Conservation (phyloP, 441 rosid species). For the Corymbia calophylla region DNA sequence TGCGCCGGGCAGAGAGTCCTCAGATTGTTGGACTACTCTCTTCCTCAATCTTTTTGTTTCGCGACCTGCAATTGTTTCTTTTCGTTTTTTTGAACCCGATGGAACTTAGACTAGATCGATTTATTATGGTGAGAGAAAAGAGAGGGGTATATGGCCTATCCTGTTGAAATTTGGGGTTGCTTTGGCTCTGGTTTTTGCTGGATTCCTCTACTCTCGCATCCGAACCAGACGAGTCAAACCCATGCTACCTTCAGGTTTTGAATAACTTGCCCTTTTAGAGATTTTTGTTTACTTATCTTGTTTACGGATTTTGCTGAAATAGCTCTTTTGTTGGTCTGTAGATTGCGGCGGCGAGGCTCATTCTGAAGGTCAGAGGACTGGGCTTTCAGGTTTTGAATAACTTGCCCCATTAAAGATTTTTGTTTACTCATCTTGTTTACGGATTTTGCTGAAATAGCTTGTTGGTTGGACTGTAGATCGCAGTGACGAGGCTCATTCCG, state of each 20-base stretch:
- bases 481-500: too few species aligned
- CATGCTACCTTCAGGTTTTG: conserved; percentile 38
- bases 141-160: conserved; percentile 44
- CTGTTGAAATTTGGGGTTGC: conserved; percentile 61
- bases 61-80: too few species aligned
- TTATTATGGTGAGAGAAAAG: conserved; percentile 32
- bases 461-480: too few species aligned
- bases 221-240: conserved; percentile 27
- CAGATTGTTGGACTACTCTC: too few species aligned
- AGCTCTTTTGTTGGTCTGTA: background rate
- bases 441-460: too few species aligned
- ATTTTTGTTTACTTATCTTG: background rate
- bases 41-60: too few species aligned
- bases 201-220: conserved; percentile 51
- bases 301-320: background rate
- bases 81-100: too few species aligned
- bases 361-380: conserved; percentile 3
- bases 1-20: too few species aligned
- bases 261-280: background rate
- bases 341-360: conserved; percentile 10
- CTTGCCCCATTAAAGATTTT: too few species aligned
- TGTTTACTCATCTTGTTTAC: too few species aligned
- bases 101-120: background rate
- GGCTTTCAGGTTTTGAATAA: too few species aligned
- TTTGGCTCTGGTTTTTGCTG: conserved; percentile 60